Evolutionary conservation across 106 monocot species (phyloP), one percentile per base, ranked within the genome.

Genomic region (Acorus gramineus): DNA sequence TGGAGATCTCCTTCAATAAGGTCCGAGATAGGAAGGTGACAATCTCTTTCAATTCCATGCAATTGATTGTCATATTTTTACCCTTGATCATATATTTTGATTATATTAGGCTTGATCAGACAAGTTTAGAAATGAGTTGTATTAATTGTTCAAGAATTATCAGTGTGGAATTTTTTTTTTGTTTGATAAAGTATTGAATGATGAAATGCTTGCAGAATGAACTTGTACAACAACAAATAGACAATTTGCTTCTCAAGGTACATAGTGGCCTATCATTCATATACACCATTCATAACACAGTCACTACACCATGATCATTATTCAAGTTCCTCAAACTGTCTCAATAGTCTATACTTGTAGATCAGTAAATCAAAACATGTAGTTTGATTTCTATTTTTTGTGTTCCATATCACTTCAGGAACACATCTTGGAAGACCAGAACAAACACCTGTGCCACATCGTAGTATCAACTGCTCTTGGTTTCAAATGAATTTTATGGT

Each of bases 1-100:
- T 93, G 7, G 81, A 83, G 73, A 62, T 72, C 46, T 85, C 93
- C 3, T 69, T 84, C n/a, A 63, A 64, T 61, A 93, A 84, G 57
- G 79, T 89, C 73, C 76, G 84, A 58, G 55, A n/a, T 6, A 78
- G 79, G 63, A 93, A 93, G 93, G 89, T 92, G 28, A 28, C 28
- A 28, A 28, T 28, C 28, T 28, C 28, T 28, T 28, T 28, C 28
- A 28, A 28, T 28, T 28, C 28, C 28, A 28, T 28, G 28, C 28
- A 28, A 28, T 28, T 28, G 0, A 28, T 0, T 28, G 28, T 28
- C 28, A 28, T 28, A 28, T 28, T 28, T 28, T 28, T 28, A 28
- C 28, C 28, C 28, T 28, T 28, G 28, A 28, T 28, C 28, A 1
- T 28, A 28, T 28, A 28, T 28, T 28, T 28, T 28, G 28, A 28